A percentile compares a stretch with the other conserved stretches of the same genome.
Conservation (phyloP, 441 rosid genomes). For the Theobroma grandiflorum region DNA sequence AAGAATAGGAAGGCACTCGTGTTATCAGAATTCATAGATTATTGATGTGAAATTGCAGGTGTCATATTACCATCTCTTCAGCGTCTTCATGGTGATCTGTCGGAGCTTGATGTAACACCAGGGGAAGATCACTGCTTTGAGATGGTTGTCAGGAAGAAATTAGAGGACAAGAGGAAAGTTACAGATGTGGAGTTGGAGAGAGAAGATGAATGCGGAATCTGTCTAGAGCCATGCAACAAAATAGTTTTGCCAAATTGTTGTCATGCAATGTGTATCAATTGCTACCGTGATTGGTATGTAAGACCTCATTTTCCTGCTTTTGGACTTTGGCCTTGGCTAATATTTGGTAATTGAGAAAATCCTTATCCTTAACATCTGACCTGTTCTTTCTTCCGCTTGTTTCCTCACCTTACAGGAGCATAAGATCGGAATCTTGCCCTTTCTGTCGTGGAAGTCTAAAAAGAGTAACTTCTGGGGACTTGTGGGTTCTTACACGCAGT, state of each 20-base stretch:
- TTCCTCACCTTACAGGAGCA: slow-evolving; percentile 36
- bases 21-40: not conserved
- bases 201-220: slow-evolving; percentile 55
- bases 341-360: not conserved
- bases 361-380: not conserved
- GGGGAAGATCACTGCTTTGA: slow-evolving; percentile 26
- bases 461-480: slow-evolving; percentile 46
- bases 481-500: slow-evolving; percentile 47
- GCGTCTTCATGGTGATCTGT: slow-evolving; percentile 32
- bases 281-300: slow-evolving; percentile 48
- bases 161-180: slow-evolving; percentile 36
- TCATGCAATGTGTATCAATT: slow-evolving; percentile 51
- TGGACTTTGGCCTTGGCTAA: not conserved
- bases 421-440: slow-evolving; percentile 46
- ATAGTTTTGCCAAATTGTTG: slow-evolving; percentile 51
- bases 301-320: not conserved
- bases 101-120: slow-evolving; percentile 27
- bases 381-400: slow-evolving; percentile 7
- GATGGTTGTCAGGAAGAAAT: slow-evolving; percentile 31
- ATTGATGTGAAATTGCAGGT: slow-evolving; percentile 34
- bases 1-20: not conserved
- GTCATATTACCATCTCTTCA: slow-evolving; percentile 49
- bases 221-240: slow-evolving; percentile 50
- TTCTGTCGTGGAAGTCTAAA: slow-evolving; percentile 48
- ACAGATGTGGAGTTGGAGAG: slow-evolving; percentile 39